Conservation (phyloP, 495 filamentous ascomycete genomes). For the Penicillium chermesinum region DNA sequence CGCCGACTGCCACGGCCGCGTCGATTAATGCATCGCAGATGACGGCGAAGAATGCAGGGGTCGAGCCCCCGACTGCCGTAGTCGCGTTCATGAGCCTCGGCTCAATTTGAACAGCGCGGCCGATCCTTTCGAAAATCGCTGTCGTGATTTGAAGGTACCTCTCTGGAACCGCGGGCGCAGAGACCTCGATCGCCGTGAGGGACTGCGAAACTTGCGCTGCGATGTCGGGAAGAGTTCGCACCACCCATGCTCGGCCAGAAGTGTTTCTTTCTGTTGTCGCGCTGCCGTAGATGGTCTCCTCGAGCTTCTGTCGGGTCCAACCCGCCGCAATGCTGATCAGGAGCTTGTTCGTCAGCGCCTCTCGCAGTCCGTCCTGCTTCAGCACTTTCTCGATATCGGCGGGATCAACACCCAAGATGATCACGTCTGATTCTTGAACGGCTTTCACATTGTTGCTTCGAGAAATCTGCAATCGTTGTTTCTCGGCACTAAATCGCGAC, state of each 20-base stretch:
- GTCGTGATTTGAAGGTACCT: constrained; percentile 22
- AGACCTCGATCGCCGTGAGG: constrained; percentile 33
- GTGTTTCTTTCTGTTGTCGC: constrained; percentile 10
- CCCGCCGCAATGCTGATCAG: constrained; percentile 43
- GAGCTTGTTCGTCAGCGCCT: constrained; percentile 26
- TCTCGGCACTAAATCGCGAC: constrained; percentile 13
- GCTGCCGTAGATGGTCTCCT: constrained; percentile 24
- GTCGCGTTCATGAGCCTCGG: constrained; percentile 33
- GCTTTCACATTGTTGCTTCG: constrained; percentile 17
- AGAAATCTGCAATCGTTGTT: constrained; percentile 13
- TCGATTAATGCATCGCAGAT: constrained; percentile 41
- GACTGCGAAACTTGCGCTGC: constrained; percentile 34
- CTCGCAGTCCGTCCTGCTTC: constrained; percentile 17
- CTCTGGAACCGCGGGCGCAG: constrained; percentile 21
- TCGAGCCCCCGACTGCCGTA: constrained; percentile 37
- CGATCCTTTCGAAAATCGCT: constrained; percentile 37
- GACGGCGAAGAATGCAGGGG: constrained; percentile 40
- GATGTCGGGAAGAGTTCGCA: constrained; percentile 39
- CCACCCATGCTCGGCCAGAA: constrained; percentile 19
- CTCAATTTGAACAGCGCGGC: constrained; percentile 26
- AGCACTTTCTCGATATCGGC: constrained; percentile 23
- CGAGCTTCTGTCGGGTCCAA: constrained; percentile 30
- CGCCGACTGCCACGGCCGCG: constrained; percentile 40
- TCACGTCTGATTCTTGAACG: constrained; percentile 18
- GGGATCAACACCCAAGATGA: constrained; percentile 33